Percentiles rank a stretch among this genome's conserved stretches.
Conservation (phyloP, 495 filamentous ascomycete species). For the Penicillium cinerascens region DNA sequence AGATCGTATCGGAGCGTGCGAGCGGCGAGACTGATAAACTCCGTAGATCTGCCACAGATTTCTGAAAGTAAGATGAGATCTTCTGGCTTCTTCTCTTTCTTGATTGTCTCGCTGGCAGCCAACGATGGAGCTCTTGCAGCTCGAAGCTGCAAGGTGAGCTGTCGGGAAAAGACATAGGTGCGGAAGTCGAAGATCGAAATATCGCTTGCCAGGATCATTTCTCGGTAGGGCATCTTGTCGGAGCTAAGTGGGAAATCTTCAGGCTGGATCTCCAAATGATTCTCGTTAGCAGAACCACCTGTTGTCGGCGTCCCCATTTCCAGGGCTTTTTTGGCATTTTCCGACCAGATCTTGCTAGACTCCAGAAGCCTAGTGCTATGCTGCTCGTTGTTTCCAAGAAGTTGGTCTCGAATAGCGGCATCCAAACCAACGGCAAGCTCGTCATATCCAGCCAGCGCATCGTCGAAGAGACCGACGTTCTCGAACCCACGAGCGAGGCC, state of each 20-base stretch:
- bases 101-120: conserved; percentile 16
- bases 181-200: conserved; percentile 97
- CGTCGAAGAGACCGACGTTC: conserved; percentile 92
- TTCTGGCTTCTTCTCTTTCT: conserved; percentile 56
- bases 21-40: conserved; percentile 76
- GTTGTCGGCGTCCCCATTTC: conserved; percentile 7
- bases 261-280: conserved; percentile 28
- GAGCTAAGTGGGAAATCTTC: conserved; percentile 60
- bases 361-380: conserved; percentile 64
- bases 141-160: conserved; percentile 77
- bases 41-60: conserved; percentile 70
- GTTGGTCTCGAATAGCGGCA: conserved; percentile 72
- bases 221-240: conserved; percentile 78
- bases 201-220: conserved; percentile 89
- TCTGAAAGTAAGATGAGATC: conserved; percentile 75
- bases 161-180: conserved; percentile 89
- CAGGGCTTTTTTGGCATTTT: conserved; percentile 50
- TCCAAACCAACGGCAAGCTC: conserved; percentile 85
- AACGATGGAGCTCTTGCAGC: conserved; percentile 62
- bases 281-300: conserved; percentile 13
- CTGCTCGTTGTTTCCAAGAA: conserved; percentile 48
- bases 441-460: conserved; percentile 89
- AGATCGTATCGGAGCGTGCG: conserved; percentile 77
- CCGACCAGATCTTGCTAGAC: conserved; percentile 68
- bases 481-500: conserved; percentile 91